Evolutionary conservation across 345 rosid species (phyloP).

Genomic region (Toxicodendron radicans): DNA sequence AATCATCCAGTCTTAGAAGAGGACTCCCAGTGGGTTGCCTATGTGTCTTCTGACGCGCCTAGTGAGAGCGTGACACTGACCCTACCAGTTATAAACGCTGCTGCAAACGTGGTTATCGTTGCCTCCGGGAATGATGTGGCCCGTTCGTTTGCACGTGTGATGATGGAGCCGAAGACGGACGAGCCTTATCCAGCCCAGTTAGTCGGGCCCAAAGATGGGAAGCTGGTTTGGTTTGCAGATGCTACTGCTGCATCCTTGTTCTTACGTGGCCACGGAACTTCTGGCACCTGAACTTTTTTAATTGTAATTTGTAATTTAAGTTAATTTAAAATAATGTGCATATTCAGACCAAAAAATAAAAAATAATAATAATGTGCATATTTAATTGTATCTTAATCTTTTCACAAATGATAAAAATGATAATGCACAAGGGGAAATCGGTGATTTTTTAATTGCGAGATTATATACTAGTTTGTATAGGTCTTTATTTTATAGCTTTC

Average conservation of each 20-base stretch:
- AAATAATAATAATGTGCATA: too few relatives aligned
- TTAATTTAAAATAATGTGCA: too few relatives aligned
- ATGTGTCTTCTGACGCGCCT: constrained; percentile 12
- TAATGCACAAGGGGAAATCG: too few relatives aligned
- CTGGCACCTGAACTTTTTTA: not conserved
- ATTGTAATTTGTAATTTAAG: not conserved
- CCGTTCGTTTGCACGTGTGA: constrained; percentile 15
- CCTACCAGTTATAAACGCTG: constrained; percentile 42
- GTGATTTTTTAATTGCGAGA: too few relatives aligned
- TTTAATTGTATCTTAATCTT: too few relatives aligned
- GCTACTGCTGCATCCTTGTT: constrained; percentile 22
- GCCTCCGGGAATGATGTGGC: constrained; percentile 31
- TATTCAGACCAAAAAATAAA: too few relatives aligned
- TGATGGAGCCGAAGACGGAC: constrained; percentile 5
- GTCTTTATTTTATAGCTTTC: too few relatives aligned
- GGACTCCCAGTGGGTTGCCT: constrained; percentile 36
- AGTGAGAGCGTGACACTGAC: constrained; percentile 31
- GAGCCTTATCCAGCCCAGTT: constrained; percentile 19
- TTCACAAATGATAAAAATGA: too few relatives aligned
- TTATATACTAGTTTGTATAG: too few relatives aligned
- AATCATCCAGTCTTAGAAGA: constrained; percentile 25
- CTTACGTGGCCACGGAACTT: not conserved
- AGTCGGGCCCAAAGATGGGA: constrained; percentile 32
- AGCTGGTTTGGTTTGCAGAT: constrained; percentile 42
- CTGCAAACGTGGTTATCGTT: constrained; percentile 36